Base-by-base conservation (phyloP, 2,329 filamentous ascomycete genomes). In the Microdochium paspali region DNA sequence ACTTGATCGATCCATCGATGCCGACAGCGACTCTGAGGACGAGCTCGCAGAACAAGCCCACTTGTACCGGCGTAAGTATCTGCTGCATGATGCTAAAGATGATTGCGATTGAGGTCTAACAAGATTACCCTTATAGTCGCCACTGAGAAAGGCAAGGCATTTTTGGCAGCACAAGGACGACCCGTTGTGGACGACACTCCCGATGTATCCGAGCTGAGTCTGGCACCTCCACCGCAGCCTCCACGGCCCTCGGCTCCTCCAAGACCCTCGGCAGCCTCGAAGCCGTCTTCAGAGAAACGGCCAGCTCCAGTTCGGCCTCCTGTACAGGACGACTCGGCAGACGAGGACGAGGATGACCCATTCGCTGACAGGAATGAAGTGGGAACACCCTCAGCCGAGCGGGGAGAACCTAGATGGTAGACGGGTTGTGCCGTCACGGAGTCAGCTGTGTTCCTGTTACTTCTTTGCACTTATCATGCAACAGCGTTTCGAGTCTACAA, bases 291-390 rank as follows among this genome's bases (percentile, higher is more conserved):
- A 50, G 69, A 73, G 31, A 68, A 71, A 10, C 68, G 73, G 48
- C 74, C 71, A 3, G 65, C 58, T 30, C 66, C 62, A 51, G 18
- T 21, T 18, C 35, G 35, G 35, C 66, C 55, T 20, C 58, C 65
- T n/a, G 66, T 67, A 50, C 67, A 77, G n/a, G 76, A 74, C 15
- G 78, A 82, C 12, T 40, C 35, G 74, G 78, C 78, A 2, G 82
- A 86, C 7, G 82, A 86, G n/a, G 84, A 89, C 40, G 85, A 90
- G n/a, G 78, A 93, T 53, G 80, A 95, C 60, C 90, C 90, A 0
- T 95, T 95, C 63, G 87, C 86, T 3, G 89, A 95, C 62, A 79
- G 78, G 39, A 90, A 95, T 61, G 86, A 82, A 4, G 74, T 87
- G 3, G 54, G 51, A 20, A 68, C 65, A 21, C 61, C 62, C 5